Percentiles rank a stretch among this genome's conserved stretches.
Evolutionary conservation across 2,329 filamentous ascomycete species (phyloP).

Genomic region (Xylariaceae sp.): DNA sequence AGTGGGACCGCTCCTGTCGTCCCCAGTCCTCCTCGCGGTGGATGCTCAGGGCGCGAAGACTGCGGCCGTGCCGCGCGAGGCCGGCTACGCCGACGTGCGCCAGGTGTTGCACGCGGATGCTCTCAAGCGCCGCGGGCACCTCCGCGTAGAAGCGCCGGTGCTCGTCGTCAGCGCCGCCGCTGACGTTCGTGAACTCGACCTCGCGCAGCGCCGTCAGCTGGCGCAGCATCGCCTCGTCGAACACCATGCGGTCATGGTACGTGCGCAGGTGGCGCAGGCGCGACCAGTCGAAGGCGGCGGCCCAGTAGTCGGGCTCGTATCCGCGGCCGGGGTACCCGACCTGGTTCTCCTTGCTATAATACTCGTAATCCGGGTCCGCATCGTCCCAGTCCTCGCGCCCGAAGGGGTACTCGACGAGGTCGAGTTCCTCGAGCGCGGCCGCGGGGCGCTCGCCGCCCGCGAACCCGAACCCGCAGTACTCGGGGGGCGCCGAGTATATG

Average conservation of each 20-base stretch:
- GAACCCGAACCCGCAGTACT: constrained; percentile 15
- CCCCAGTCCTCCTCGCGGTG: constrained; percentile 2
- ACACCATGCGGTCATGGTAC: not conserved
- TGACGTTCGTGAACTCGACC: not conserved
- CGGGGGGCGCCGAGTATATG: not conserved
- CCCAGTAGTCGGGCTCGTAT: constrained; percentile 13
- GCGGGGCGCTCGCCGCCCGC: constrained; percentile 6
- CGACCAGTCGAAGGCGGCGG: constrained; percentile 13
- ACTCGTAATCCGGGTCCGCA: not conserved
- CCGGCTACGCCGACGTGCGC: not conserved
- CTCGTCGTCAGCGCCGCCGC: not conserved
- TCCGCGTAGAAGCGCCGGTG: not conserved
- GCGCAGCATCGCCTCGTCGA: not conserved
- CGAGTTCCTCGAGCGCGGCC: constrained; percentile 9
- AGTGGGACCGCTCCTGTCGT: not conserved
- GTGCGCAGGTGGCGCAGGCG: constrained; percentile 3
- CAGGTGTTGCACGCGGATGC: not conserved
- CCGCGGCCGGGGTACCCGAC: not conserved
- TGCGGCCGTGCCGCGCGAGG: not conserved
- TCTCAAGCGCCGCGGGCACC: constrained; percentile 10
- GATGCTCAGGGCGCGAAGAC: constrained; percentile 3
- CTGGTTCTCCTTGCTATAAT: not conserved
- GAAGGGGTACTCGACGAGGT: constrained; percentile 8
- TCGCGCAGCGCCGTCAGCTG: constrained; percentile 6
- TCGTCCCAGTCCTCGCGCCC: not conserved